Evolutionary conservation across 2,329 filamentous ascomycete genomes (phyloP).

Genomic region (Nothomitra cinnamomea): DNA sequence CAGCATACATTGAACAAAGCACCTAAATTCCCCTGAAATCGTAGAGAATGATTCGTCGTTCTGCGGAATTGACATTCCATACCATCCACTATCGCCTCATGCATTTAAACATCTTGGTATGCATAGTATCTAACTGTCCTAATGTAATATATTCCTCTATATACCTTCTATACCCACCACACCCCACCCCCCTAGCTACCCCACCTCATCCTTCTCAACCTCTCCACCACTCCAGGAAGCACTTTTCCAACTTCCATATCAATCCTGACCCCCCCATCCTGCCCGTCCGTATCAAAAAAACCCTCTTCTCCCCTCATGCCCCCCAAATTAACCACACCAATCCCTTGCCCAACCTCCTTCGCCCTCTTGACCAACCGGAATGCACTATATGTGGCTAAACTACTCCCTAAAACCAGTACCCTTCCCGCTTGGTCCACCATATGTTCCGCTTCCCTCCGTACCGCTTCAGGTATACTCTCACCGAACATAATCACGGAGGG

Average conservation of each 20-base stretch:
- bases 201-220: slow-evolving; percentile 9
- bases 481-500: slow-evolving; percentile 95
- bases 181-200: too few species aligned
- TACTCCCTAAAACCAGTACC: slow-evolving; percentile 71
- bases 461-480: slow-evolving; percentile 54
- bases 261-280: slow-evolving; percentile 21
- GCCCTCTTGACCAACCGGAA: slow-evolving; percentile 79
- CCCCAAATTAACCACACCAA: slow-evolving; percentile 79
- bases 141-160: too few species aligned
- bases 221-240: slow-evolving; percentile 19
- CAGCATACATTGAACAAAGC: too few species aligned
- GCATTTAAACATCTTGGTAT: too few species aligned
- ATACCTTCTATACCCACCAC: too few species aligned
- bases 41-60: too few species aligned
- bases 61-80: too few species aligned
- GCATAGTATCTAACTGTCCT: too few species aligned
- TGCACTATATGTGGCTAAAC: slow-evolving; percentile 85
- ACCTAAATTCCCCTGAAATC: too few species aligned
- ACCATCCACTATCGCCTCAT: too few species aligned
- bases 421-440: slow-evolving; percentile 61
- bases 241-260: slow-evolving; percentile 24
- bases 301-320: slow-evolving; percentile 63
- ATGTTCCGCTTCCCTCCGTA: slow-evolving; percentile 62
- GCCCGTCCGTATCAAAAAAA: slow-evolving; percentile 34
- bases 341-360: slow-evolving; percentile 64